Conservation (phyloP, 257 asterid species). For the Scutellaria barbata region DNA sequence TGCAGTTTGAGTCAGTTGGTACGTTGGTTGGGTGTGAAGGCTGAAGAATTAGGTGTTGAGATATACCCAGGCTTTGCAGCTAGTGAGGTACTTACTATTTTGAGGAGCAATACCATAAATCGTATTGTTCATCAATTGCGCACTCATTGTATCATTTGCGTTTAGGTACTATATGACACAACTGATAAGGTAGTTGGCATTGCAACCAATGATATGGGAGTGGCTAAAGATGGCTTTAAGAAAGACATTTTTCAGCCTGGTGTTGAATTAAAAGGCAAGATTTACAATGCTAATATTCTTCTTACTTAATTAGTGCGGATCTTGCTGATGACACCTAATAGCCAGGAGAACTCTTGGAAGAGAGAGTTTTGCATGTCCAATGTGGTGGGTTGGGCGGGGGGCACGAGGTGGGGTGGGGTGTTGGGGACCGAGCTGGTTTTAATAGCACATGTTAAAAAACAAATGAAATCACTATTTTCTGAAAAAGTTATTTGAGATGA, state of each 20-base stretch:
- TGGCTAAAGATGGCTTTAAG: constrained; percentile 83
- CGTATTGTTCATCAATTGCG: constrained; percentile 24
- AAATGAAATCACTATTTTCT: constrained; percentile 26
- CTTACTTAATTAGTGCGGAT: constrained; percentile 3
- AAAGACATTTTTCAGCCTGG: constrained; percentile 89
- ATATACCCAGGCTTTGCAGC: constrained; percentile 99
- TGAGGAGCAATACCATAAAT: background rate
- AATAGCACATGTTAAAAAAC: background rate
- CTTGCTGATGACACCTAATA: background rate
- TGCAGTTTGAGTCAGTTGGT: constrained; percentile 94
- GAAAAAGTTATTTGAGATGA: constrained; percentile 1
- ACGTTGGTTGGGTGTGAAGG: constrained; percentile 91
- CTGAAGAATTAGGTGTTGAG: constrained; percentile 97
- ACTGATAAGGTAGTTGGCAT: constrained; percentile 78
- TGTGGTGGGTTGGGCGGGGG: too few species aligned
- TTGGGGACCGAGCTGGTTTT: constrained; percentile 15
- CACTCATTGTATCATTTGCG: constrained; percentile 33
- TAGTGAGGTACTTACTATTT: constrained; percentile 69
- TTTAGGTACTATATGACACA: constrained; percentile 71
- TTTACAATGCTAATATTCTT: constrained; percentile 15
- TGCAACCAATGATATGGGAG: constrained; percentile 98
- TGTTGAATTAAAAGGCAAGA: constrained; percentile 88
- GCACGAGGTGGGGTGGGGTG: too few species aligned
- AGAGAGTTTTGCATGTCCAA: too few species aligned
- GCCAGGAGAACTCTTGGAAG: too few species aligned